Base-by-base conservation (phyloP, 495 filamentous ascomycete genomes). In the Hypoxylon rickii region DNA sequence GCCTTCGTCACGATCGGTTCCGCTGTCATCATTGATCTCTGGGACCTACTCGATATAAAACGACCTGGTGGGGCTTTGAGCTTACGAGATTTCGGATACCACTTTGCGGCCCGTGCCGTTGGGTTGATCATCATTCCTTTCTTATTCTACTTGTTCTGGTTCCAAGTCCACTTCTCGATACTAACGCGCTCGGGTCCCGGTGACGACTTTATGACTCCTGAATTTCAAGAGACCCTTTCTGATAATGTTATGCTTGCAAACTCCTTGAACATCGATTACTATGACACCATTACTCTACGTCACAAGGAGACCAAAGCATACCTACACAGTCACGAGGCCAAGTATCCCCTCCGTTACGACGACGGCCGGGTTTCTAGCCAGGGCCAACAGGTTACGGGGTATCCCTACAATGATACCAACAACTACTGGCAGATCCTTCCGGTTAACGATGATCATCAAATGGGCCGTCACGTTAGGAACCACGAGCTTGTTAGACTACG, bases 61-160 rank as follows among this genome's bases (percentile, higher is more conserved):
- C 85, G 92, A 31, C 85, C 80, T 26, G 81, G 84, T 42, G 92
- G 92, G 19, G 82, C 90, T 18, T 78, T 98, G 47, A 84, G 75
- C 58, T 79, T 98, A 63, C 75, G 80, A 42, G 79, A 88, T 41
- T 97, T 96, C 74, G 81, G 79, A 43, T 93, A 95, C 77, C 94
- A 98, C 70, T 93, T 98, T 66, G 82, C 75, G 7, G 94, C 94
- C 61, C 89, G 94, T 21, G 80, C 83, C 12, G 77, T 94, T 60
- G 91, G 86, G 7, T 78, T 98, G 31, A 89, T 97, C 60, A 64
- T 96, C 36, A 81, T 97, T 42, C 94, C 94, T 29, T 96, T 97
- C 82, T 80, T 97, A 61, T 94, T 97, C 73, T 98, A 97, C 70
- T 82, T 98, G 21, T 98, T 98, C 79, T 98, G 95, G 95, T 98